Percentiles rank a stretch among this genome's conserved stretches.
phyloP scores from a whole-genome alignment of 2,329 filamentous ascomycete species.

The Penicillium sclerotigenum region DNA sequence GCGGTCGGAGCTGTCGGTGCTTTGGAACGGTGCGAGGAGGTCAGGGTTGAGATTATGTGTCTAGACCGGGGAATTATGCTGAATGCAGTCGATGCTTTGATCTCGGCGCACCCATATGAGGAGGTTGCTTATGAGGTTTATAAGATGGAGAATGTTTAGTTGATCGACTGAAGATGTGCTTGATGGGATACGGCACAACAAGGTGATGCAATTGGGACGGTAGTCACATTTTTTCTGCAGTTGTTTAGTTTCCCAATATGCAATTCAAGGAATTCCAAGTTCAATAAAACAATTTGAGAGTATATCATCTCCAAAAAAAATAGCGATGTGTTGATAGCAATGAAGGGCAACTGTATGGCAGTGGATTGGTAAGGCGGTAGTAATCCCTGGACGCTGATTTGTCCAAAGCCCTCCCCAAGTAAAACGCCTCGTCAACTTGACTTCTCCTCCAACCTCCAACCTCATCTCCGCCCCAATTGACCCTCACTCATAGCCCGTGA shows the following conservation, averaged over 20 bases:
- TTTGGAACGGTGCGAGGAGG: slow-evolving; percentile 42
- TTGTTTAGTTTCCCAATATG: not conserved
- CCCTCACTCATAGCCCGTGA: slow-evolving; percentile 40
- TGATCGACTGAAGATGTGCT: not conserved
- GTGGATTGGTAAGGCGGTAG: slow-evolving; percentile 26
- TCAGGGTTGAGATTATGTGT: slow-evolving; percentile 45
- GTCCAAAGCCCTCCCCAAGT: slow-evolving; percentile 25
- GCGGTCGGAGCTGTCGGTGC: slow-evolving; percentile 40
- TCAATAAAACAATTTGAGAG: not conserved
- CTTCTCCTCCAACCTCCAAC: slow-evolving; percentile 27
- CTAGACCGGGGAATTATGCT: slow-evolving; percentile 39
- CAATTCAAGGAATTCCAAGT: not conserved
- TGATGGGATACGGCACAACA: not conserved
- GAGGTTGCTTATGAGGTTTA: slow-evolving; percentile 46
- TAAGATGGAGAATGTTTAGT: slow-evolving; percentile 42
- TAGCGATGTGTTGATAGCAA: not conserved
- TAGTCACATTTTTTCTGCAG: not conserved
- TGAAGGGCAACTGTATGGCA: not conserved
- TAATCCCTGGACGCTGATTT: slow-evolving; percentile 38
- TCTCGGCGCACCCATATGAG: slow-evolving; percentile 47
- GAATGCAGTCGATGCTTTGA: slow-evolving; percentile 41
- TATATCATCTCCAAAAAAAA: not conserved
- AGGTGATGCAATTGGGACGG: not conserved
- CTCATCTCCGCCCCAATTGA: slow-evolving; percentile 22
- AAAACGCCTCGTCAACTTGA: slow-evolving; percentile 35